Evolutionary conservation across 371 early-diverging fungal species (phyloP).

Genomic region (Mortierella sp.): DNA sequence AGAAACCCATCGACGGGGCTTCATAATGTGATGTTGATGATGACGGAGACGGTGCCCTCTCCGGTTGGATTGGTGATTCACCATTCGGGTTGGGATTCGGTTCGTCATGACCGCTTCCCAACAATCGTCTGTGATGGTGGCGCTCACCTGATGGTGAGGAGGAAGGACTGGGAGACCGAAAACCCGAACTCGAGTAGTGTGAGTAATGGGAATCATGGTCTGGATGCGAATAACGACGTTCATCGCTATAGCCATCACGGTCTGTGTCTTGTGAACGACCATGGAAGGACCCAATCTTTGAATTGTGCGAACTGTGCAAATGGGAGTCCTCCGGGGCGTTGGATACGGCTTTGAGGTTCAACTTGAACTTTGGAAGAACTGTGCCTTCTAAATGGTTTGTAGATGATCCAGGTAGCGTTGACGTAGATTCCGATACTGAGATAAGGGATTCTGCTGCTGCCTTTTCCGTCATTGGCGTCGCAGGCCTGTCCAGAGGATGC

Average conservation of each 20-base stretch:
- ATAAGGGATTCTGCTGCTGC: conserved; percentile 2
- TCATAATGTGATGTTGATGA: background rate
- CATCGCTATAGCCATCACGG: background rate
- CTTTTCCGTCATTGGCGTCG: background rate
- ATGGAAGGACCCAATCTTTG: conserved; percentile 13
- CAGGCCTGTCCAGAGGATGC: conserved; percentile 14
- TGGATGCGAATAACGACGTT: background rate
- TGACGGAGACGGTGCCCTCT: conserved; percentile 6
- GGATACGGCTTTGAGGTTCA: conserved; percentile 37
- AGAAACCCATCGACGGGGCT: background rate
- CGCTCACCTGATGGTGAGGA: conserved; percentile 3
- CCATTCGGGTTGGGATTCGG: conserved; percentile 46
- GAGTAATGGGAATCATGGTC: background rate
- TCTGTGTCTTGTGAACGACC: background rate
- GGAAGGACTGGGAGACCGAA: conserved; percentile 11
- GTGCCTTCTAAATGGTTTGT: background rate
- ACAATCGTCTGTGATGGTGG: conserved; percentile 7
- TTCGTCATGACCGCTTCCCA: conserved; percentile 22
- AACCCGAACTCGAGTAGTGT: background rate
- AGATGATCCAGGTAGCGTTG: background rate
- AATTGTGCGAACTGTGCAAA: conserved; percentile 24
- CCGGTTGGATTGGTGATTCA: conserved; percentile 31
- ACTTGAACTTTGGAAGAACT: conserved; percentile 18
- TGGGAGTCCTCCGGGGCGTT: conserved; percentile 36
- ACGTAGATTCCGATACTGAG: background rate